phyloP scores from a whole-genome alignment of 257 asterid genomes.

The Craterostigma plantagineum region DNA sequence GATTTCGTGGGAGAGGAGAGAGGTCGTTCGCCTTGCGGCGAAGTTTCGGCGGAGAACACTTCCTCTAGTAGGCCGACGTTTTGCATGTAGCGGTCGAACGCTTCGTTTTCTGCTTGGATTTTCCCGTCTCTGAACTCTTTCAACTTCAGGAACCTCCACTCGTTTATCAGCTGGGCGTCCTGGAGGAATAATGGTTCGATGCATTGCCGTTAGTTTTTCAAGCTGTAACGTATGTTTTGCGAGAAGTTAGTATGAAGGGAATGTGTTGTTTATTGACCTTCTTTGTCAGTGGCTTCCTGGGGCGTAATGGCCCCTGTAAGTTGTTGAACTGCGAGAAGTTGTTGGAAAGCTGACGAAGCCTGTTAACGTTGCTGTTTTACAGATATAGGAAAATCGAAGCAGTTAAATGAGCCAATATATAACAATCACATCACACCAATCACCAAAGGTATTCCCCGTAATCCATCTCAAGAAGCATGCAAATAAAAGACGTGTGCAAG shows the following conservation, averaged over 20 bases:
- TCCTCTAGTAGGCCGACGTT: conserved; percentile 59
- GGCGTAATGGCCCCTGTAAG: conserved; percentile 41
- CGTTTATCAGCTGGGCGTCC: conserved; percentile 78
- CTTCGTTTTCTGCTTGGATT: conserved; percentile 54
- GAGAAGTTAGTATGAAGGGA: neutral
- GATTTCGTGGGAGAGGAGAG: conserved; percentile 14
- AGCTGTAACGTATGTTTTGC: neutral
- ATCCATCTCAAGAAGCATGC: too few species aligned
- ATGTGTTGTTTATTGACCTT: conserved; percentile 32
- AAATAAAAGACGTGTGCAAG: too few species aligned
- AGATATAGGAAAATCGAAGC: too few species aligned
- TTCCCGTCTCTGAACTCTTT: conserved; percentile 62
- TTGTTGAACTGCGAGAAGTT: conserved; percentile 77
- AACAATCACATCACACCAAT: too few species aligned
- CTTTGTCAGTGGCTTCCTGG: conserved; percentile 75
- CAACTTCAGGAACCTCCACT: conserved; percentile 84
- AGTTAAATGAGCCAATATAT: too few species aligned
- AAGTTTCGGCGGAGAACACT: conserved; percentile 41
- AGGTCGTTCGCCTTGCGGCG: too few species aligned
- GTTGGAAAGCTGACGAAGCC: conserved; percentile 86
- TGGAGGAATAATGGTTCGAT: conserved; percentile 12
- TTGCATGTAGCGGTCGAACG: conserved; percentile 69
- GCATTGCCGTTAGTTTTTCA: neutral
- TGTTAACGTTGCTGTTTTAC: conserved; percentile 32
- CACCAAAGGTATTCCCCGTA: too few species aligned